Evolutionary conservation across 2,329 filamentous ascomycete genomes (phyloP), one percentile per base, ranked within the genome.

Genomic region (Ambrosiella cleistominuta): DNA sequence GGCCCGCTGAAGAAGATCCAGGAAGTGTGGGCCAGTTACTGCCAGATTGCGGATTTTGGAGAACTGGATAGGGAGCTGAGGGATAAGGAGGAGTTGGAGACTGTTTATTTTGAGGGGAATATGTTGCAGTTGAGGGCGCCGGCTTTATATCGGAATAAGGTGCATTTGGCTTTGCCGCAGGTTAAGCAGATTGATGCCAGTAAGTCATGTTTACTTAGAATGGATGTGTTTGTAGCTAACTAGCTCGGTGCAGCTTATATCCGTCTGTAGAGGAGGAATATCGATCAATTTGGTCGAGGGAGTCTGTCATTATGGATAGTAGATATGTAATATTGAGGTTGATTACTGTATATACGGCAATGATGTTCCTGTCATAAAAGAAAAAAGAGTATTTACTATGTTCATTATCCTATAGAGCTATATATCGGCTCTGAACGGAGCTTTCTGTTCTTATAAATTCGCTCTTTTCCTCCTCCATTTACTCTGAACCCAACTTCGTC

Each of bases 71-170:
- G 77, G 58, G 79, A 86, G 64, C 71, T 98, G 62, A 77, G 72
- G 56, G 85, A 93, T 66, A 96, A 95, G 73, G 74, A 86, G 66
- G 73, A 83, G 42, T 71, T 97, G 64, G 81, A 83, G 61, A 96
- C 93, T 1, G 91, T 98, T 9, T 98, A 98, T 68, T 94, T 98
- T 63, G 93, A 98, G 68, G 90, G 89, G 1, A 96, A 95, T 66
- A 91, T 90, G 35, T 70, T 98, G 64, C 93, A 98, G 72, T 75
- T 82, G 61, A 78, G 77, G 57, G 81, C 79, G 3, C 86, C 86
- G n/a, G 86, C 87, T 0, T 71, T 96, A 61, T 98, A 98, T 70
- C 77, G 93, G 66, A 97, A 96, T 72, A 98, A 98, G 72, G 82
- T 98, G 49, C 79, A 85, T 60, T 71, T 98, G 68, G 86, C 89